A percentile compares a stretch with the other conserved stretches of the same genome.
phyloP scores from a whole-genome alignment of 2,329 filamentous ascomycete genomes.

The Eurotiales sp. region DNA sequence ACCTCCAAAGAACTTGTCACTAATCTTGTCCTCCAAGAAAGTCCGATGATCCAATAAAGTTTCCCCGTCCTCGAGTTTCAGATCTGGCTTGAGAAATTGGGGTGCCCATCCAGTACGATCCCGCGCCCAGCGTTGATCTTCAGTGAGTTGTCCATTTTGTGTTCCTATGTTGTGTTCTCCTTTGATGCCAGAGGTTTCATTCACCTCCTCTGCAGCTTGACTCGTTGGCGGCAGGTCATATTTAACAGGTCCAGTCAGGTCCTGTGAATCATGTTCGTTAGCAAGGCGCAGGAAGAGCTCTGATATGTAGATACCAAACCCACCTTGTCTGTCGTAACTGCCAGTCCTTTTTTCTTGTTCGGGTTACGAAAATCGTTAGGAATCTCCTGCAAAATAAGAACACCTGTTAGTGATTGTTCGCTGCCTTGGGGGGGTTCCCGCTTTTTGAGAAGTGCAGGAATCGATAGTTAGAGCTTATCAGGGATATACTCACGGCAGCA shows the following conservation, averaged over 20 bases:
- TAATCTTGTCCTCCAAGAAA: constrained; percentile 75
- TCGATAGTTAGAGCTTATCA: too few species aligned
- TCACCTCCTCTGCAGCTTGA: constrained; percentile 56
- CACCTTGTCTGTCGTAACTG: constrained; percentile 70
- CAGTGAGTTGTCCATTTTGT: constrained; percentile 46
- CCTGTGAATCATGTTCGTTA: constrained; percentile 33
- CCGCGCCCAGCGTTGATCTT: constrained; percentile 55
- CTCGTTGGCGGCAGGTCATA: constrained; percentile 75
- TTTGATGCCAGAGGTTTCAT: constrained; percentile 48
- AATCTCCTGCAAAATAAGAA: constrained; percentile 47
- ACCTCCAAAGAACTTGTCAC: constrained; percentile 90
- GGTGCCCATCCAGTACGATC: constrained; percentile 82
- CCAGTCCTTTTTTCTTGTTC: constrained; percentile 37
- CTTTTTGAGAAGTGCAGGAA: too few species aligned
- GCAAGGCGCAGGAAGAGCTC: constrained; percentile 6
- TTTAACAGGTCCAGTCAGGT: constrained; percentile 63
- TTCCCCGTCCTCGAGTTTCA: constrained; percentile 54
- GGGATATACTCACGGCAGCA: constrained; percentile 65
- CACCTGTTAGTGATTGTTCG: neutral
- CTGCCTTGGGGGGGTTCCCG: too few species aligned
- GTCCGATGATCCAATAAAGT: constrained; percentile 84
- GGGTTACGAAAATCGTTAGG: constrained; percentile 61
- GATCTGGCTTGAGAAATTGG: constrained; percentile 62
- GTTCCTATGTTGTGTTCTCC: constrained; percentile 48
- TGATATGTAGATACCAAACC: constrained; percentile 19